Percentiles rank a stretch among this genome's conserved stretches.
Conservation (phyloP, 805 yeast species). For the Kodamaea fukazawae region DNA sequence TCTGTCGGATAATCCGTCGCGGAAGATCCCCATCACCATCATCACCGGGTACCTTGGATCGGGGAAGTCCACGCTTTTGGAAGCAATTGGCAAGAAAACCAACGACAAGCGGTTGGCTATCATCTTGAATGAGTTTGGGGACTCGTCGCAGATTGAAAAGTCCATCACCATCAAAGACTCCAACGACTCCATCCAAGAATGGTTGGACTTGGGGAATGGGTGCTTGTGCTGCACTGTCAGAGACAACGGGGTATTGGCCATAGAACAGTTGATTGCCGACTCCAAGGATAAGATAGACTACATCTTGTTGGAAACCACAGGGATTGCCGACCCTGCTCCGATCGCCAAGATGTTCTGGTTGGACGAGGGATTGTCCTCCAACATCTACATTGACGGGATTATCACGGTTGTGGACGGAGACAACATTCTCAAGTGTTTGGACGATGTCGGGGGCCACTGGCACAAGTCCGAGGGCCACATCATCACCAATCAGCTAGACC, state of each 20-base stretch:
- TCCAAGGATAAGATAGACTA: slow-evolving; percentile 78
- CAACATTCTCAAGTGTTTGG: slow-evolving; percentile 62
- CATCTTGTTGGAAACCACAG: slow-evolving; percentile 91
- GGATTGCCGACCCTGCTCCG: slow-evolving; percentile 97
- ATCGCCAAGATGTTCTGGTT: slow-evolving; percentile 97
- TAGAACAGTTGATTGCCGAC: slow-evolving; percentile 76
- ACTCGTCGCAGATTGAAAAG: slow-evolving; percentile 85
- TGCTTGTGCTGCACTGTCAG: slow-evolving; percentile 95
- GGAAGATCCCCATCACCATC: slow-evolving; percentile 83
- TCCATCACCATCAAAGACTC: slow-evolving; percentile 67
- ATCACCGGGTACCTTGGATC: slow-evolving; percentile 94
- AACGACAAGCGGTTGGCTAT: slow-evolving; percentile 81
- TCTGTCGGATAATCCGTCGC: slow-evolving; percentile 4
- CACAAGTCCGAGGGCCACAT: slow-evolving; percentile 43
- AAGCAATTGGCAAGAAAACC: slow-evolving; percentile 58
- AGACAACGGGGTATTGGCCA: slow-evolving; percentile 92
- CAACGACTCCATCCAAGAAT: slow-evolving; percentile 66
- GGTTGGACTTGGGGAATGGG: slow-evolving; percentile 96
- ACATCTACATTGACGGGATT: slow-evolving; percentile 87
- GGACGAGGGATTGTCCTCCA: slow-evolving; percentile 82
- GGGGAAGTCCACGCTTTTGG: slow-evolving; percentile 86
- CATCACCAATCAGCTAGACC: slow-evolving; percentile 16
- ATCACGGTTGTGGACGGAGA: slow-evolving; percentile 80
- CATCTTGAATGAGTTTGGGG: slow-evolving; percentile 89
- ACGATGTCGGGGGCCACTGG: slow-evolving; percentile 73